Evolutionary conservation across 140 eudicot species (phyloP).

Genomic region (Ambrosia hybrid): DNA sequence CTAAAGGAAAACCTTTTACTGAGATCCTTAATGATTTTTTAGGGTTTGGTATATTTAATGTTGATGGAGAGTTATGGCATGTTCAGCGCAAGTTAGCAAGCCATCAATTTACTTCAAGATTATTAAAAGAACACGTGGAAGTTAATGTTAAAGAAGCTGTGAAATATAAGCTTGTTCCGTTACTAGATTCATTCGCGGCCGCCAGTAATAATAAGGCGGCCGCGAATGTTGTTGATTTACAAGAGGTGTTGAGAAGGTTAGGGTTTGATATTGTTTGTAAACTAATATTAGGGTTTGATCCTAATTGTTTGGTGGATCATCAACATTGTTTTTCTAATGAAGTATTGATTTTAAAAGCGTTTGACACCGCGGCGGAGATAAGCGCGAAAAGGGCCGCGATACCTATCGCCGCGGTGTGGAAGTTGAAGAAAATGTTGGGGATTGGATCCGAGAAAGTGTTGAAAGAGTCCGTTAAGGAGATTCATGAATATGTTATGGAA

Average conservation of each 20-base stretch:
- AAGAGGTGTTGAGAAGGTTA: constrained; percentile 49
- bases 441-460: constrained; percentile 54
- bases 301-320: constrained; percentile 29
- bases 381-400: constrained; percentile 51
- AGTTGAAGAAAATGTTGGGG: constrained; percentile 36
- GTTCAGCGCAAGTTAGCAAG: constrained; percentile 59
- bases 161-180: constrained; percentile 34
- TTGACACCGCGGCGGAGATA: constrained; percentile 47
- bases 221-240: constrained; percentile 43
- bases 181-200: constrained; percentile 33
- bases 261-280: constrained; percentile 58
- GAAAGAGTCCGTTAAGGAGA: constrained; percentile 32
- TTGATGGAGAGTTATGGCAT: constrained; percentile 66
- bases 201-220: too few species aligned
- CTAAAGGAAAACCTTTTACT: constrained; percentile 66
- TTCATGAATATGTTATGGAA: constrained; percentile 34
- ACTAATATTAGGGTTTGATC: constrained; percentile 36
- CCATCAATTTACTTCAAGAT: constrained; percentile 51
- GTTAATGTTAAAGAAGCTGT: constrained; percentile 37
- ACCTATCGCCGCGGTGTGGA: constrained; percentile 46
- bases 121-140: constrained; percentile 36
- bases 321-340: constrained; percentile 9
- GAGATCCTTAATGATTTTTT: constrained; percentile 55
- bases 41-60: constrained; percentile 65
- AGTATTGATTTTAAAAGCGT: constrained; percentile 43